phyloP scores from a whole-genome alignment of 2,329 filamentous ascomycete species.

The Penicillium freii region DNA sequence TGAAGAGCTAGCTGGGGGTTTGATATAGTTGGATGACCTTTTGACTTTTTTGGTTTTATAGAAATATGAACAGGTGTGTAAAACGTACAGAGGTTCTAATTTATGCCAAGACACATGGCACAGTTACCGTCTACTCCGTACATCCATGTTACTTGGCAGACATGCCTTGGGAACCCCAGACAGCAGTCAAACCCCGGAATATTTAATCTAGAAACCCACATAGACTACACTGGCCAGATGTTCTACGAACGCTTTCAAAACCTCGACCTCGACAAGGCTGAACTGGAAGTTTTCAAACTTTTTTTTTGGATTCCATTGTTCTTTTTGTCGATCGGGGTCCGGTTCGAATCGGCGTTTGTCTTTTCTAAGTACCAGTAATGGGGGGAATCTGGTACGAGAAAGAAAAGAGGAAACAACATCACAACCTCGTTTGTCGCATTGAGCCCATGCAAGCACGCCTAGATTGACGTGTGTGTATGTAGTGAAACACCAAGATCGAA shows the following conservation, averaged over 20 bases:
- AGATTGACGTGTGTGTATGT: constrained; percentile 26
- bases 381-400: constrained; percentile 16
- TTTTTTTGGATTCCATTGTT: constrained; percentile 33
- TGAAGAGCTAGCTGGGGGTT: too few relatives aligned
- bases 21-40: not conserved
- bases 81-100: not conserved
- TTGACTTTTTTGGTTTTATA: not conserved
- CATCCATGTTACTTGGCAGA: not conserved
- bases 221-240: constrained; percentile 9
- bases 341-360: constrained; percentile 16
- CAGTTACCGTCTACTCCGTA: not conserved
- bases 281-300: constrained; percentile 31
- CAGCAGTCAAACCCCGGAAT: not conserved
- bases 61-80: not conserved
- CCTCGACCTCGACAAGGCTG: constrained; percentile 18
- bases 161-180: not conserved
- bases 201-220: not conserved
- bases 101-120: not conserved
- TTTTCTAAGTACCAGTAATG: constrained; percentile 16
- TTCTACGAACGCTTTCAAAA: constrained; percentile 11
- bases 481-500: constrained; percentile 29
- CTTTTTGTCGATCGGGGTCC: constrained; percentile 25
- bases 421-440: constrained; percentile 36
- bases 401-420: constrained; percentile 22
- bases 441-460: constrained; percentile 32